phyloP scores from a whole-genome alignment of 176 grass and related monocot species.

The Poa pratensis region DNA sequence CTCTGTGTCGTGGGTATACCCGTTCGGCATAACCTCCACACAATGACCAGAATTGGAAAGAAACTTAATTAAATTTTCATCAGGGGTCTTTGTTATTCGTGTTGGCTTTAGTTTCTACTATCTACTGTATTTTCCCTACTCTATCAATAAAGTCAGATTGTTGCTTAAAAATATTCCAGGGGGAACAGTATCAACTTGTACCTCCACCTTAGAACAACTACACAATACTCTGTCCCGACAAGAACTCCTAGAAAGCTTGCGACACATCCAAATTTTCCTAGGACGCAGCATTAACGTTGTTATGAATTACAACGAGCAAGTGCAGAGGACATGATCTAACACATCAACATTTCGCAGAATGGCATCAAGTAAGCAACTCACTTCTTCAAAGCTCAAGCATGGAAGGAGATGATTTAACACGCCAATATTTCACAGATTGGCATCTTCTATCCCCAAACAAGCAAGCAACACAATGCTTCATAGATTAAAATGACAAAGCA shows the following conservation, averaged over 20 bases:
- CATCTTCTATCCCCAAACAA: background rate
- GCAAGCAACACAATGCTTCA: slow-evolving; percentile 21
- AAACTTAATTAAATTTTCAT: background rate
- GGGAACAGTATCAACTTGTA: background rate
- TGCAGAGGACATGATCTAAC: background rate
- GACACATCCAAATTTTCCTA: too few relatives aligned
- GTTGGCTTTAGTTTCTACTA: background rate
- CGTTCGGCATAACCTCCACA: too few relatives aligned
- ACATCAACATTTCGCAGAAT: too few relatives aligned
- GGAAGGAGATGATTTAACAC: background rate
- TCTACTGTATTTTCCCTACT: background rate
- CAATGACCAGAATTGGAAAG: background rate
- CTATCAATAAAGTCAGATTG: background rate
- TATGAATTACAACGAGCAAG: slow-evolving; percentile 8
- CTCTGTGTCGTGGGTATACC: too few relatives aligned
- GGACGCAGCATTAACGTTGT: background rate
- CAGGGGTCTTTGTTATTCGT: background rate
- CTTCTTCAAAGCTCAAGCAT: too few relatives aligned
- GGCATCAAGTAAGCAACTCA: too few relatives aligned
- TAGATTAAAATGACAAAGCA: background rate
- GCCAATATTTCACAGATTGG: background rate
- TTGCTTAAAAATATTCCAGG: background rate
- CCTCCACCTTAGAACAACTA: background rate
- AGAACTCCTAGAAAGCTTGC: too few relatives aligned
- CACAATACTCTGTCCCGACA: background rate